These are phyloP conservation scores for Blechomonas ayalai DNA, from an alignment of 208 protist genomes.

Conservation along the genomic window DNA sequence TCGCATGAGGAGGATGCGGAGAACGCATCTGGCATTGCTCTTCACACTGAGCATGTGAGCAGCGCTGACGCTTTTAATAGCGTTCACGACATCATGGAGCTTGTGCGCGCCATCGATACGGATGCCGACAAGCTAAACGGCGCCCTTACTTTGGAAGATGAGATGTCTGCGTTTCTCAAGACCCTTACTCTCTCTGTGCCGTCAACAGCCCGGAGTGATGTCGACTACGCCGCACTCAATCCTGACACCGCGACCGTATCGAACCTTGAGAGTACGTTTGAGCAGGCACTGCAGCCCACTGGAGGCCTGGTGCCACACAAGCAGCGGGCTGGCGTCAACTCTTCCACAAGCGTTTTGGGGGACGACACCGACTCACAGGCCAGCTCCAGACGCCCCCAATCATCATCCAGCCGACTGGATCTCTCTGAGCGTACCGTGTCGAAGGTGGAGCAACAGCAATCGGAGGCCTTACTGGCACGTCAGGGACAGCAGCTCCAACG, in stretches of 20 bases:
- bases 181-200: conserved; percentile 78
- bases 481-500: conserved; percentile 48
- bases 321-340: conserved; percentile 1
- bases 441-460: conserved; percentile 18
- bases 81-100: conserved; percentile 36
- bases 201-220: conserved; percentile 51
- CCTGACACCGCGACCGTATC: conserved; percentile 4
- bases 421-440: background rate
- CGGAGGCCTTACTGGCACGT: conserved; percentile 35
- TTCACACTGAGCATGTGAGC: no score
- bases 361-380: background rate
- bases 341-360: background rate
- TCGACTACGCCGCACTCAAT: conserved; percentile 6
- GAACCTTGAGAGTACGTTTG: conserved; percentile 32
- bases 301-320: conserved; percentile 11
- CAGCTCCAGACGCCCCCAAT: no score
- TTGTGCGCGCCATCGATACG: conserved; percentile 30
- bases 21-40: no score
- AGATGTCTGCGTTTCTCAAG: conserved; percentile 81
- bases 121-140: conserved; percentile 57
- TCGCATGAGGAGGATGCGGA: no score
- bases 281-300: conserved; percentile 52
- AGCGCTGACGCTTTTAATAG: conserved; percentile 66
- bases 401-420: no score
- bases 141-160: conserved; percentile 68